These are phyloP conservation scores for Phoma sp. DNA, from an alignment of 2,329 filamentous ascomycete genomes.

Conservation along the genomic window DNA sequence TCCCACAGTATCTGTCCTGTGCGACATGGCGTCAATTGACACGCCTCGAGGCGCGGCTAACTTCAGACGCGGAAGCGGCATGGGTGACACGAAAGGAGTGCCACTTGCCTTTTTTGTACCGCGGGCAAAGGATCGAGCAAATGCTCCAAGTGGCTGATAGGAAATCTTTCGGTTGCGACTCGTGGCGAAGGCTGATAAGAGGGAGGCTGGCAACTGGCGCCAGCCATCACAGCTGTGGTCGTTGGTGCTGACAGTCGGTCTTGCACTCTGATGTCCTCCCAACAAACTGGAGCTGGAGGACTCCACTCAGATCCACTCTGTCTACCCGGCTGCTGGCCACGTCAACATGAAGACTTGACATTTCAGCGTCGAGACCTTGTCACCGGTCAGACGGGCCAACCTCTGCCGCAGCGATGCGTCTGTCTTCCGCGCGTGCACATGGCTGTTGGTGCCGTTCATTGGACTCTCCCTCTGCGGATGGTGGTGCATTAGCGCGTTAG, in stretches of 20 bases:
- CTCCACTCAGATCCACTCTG: constrained; percentile 6
- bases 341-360: constrained; percentile 9
- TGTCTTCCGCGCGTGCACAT: constrained; percentile 15
- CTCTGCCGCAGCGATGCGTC: constrained; percentile 16
- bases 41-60: constrained; percentile 15
- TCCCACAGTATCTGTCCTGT: constrained; percentile 10
- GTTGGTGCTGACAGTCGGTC: constrained; percentile 6
- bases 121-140: background rate
- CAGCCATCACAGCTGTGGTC: constrained; percentile 7
- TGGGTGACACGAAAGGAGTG: constrained; percentile 6
- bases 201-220: background rate
- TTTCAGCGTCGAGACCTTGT: constrained; percentile 5
- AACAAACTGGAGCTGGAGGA: background rate
- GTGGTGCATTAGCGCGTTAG: constrained; percentile 13
- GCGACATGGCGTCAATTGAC: constrained; percentile 15
- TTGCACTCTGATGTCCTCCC: background rate
- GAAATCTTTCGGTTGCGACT: background rate
- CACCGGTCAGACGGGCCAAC: constrained; percentile 14
- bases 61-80: constrained; percentile 14
- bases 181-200: background rate
- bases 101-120: background rate
- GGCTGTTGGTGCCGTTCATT: constrained; percentile 12
- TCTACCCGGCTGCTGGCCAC: constrained; percentile 8
- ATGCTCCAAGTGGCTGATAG: background rate
- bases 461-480: constrained; percentile 7